Evolutionary conservation across 148 eudicot genomes (phyloP).

Genomic region (Drosera capensis): DNA sequence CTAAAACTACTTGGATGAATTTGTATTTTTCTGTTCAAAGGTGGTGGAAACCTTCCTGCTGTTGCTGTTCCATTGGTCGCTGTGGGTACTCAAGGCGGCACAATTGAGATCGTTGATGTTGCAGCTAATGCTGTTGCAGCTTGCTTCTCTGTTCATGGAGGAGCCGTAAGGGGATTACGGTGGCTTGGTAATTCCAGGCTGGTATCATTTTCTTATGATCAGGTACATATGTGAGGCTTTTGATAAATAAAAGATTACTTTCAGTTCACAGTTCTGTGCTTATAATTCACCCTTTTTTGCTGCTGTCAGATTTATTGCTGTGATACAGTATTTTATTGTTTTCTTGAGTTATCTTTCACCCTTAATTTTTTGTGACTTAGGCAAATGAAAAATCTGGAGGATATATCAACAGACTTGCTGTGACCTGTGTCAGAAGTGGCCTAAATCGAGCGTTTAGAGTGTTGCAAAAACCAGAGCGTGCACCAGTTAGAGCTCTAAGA

Average conservation of each 20-base stretch:
- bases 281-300: not conserved
- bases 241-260: not conserved
- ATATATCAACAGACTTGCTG: slow-evolving; percentile 71
- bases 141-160: slow-evolving; percentile 66
- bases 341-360: not conserved
- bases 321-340: not conserved
- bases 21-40: slow-evolving; percentile 23
- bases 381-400: slow-evolving; percentile 84
- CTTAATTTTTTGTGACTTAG: slow-evolving; percentile 22
- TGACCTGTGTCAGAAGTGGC: slow-evolving; percentile 92
- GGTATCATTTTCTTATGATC: slow-evolving; percentile 80
- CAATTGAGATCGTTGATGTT: slow-evolving; percentile 75
- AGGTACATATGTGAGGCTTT: slow-evolving; percentile 33
- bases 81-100: slow-evolving; percentile 88
- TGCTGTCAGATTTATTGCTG: not conserved
- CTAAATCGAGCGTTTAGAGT: slow-evolving; percentile 81
- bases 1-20: not conserved
- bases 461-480: slow-evolving; percentile 93
- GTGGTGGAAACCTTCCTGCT: slow-evolving; percentile 98
- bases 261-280: not conserved
- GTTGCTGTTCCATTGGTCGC: slow-evolving; percentile 94
- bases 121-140: slow-evolving; percentile 82
- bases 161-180: slow-evolving; percentile 78
- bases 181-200: slow-evolving; percentile 97
- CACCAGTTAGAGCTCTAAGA: slow-evolving; percentile 92